Conservation (phyloP, 148 eudicot species). For the Amaranthus palmeri region DNA sequence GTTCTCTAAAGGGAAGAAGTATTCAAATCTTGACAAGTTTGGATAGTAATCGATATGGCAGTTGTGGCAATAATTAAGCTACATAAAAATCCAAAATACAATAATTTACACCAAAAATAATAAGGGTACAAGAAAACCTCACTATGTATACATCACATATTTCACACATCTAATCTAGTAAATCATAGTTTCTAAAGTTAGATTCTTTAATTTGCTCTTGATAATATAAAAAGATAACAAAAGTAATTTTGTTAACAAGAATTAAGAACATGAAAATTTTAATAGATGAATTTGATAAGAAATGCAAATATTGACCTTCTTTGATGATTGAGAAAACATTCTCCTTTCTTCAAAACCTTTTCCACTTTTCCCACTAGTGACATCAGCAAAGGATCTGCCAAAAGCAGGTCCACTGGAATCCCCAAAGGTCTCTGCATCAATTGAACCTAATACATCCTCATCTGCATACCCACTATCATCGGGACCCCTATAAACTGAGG, state of each 20-base stretch:
- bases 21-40: background rate
- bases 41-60: background rate
- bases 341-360: constrained; percentile 48
- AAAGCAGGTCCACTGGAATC: constrained; percentile 39
- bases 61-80: background rate
- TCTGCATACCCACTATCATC: constrained; percentile 85
- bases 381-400: constrained; percentile 56
- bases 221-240: background rate
- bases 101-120: background rate
- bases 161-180: background rate
- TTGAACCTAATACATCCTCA: constrained; percentile 63
- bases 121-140: background rate
- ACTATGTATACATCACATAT: background rate
- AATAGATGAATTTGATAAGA: too few relatives aligned
- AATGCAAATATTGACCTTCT: constrained; percentile 35
- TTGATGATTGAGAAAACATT: constrained; percentile 34
- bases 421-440: constrained; percentile 75
- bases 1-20: too few relatives aligned
- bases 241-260: background rate
- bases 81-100: background rate
- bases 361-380: constrained; percentile 46
- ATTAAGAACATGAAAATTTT: background rate
- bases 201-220: background rate
- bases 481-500: constrained; percentile 71
- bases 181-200: background rate